These are phyloP conservation scores for Plasmodium malariae DNA, from an alignment of 169 alveolate species.

Conservation along the genomic window DNA sequence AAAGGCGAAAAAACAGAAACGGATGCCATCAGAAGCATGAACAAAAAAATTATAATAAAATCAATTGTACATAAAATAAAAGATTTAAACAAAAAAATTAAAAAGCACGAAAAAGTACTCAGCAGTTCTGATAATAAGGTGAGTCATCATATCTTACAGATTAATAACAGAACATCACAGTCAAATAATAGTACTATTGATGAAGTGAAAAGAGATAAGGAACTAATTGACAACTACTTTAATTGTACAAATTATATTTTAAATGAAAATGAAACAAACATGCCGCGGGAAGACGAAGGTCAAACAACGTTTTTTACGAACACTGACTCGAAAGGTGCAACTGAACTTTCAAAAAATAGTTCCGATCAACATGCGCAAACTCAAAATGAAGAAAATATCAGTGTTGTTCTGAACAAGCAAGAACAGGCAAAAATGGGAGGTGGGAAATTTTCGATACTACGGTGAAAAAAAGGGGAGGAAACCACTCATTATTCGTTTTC, in stretches of 20 bases:
- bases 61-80: conserved; percentile 63
- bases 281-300: neutral
- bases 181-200: neutral
- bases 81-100: conserved; percentile 52
- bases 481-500: too few relatives aligned
- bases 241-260: conserved; percentile 16
- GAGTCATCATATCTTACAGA: neutral
- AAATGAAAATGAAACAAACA: conserved; percentile 13
- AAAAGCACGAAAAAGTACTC: neutral
- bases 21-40: conserved; percentile 61
- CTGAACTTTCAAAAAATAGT: neutral
- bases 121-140: neutral
- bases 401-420: neutral
- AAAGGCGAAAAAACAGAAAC: neutral
- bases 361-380: neutral
- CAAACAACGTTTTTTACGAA: conserved; percentile 40
- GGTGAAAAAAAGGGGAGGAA: neutral
- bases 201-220: conserved; percentile 1
- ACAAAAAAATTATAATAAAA: conserved; percentile 72
- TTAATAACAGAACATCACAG: neutral
- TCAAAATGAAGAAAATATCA: conserved; percentile 4
- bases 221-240: conserved; percentile 32
- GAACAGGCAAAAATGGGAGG: too few relatives aligned
- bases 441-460: neutral
- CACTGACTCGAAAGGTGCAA: neutral